Evolutionary conservation across 2,329 filamentous ascomycete genomes (phyloP), one percentile per base, ranked within the genome.

Genomic region (Fusarium pseudonygamai): DNA sequence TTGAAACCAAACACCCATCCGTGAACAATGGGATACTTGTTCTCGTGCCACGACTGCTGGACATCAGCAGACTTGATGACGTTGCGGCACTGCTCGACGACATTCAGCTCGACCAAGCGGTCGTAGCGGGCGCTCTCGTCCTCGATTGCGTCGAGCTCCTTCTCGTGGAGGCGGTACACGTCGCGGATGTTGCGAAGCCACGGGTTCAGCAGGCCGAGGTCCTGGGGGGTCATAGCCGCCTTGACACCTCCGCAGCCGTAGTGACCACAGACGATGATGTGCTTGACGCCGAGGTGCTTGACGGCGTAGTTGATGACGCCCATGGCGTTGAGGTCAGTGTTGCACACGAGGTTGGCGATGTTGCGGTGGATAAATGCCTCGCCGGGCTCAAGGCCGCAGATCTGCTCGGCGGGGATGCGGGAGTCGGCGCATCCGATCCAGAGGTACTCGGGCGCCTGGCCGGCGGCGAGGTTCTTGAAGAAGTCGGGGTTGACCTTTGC

Each of bases 331-430:
- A 97, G 88, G 80, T 98, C 95, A 72, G 90, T 92, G 80, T 91
- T 90, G 84, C 91, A 90, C 64, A 97, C 88, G 74, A 97, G 88
- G 86, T 97, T 97, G 84, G 94, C 95, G 82, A 97, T 97, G 80
- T 98, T 97, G 83, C 95, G 93, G 87, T 97, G 94, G 75, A 97
- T 92, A 82, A 97, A 98, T 78, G 96, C 92, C 83, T 97, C 94
- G 76, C 95, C 95, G n/a, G 95, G 93, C 79, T 93, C 87, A 64
- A 96, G 89, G 74, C 93, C 92, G 52, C 94, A 91, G 81, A 98
- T 91, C 79, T 93, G 93, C 79, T 95, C 96, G 78, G 96, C 95
- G n/a, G 95, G 95, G 80, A 96, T 93, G 75, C 95, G 93, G 45
- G 92, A 94, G 86, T 97, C 95, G 82, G 92, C 92, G 87, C 95